Percentiles rank a stretch among this genome's conserved stretches.
Conservation (phyloP, 768 basidiomycete species). For the Mycena haematopus region DNA sequence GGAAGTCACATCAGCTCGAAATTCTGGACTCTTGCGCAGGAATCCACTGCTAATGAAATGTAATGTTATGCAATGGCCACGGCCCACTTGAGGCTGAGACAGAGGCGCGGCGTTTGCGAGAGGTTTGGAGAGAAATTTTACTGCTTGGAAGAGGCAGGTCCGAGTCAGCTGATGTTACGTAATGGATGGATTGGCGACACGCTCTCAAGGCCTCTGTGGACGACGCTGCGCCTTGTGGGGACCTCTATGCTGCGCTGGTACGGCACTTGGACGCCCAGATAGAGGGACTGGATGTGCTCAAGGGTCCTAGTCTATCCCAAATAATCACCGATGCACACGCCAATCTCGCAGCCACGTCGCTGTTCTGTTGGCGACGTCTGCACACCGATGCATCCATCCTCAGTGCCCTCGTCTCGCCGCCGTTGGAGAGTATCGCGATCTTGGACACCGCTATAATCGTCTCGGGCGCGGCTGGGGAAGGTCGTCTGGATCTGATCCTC, state of each 20-base stretch:
- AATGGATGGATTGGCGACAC: background rate
- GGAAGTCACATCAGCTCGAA: too few species aligned
- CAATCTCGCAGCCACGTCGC: conserved; percentile 51
- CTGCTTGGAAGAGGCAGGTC: too few species aligned
- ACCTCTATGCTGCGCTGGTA: background rate
- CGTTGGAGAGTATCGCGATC: conserved; percentile 55
- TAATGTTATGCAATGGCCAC: too few species aligned
- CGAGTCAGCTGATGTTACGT: background rate
- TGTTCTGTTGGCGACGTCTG: conserved; percentile 64
- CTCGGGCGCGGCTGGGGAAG: conserved; percentile 74
- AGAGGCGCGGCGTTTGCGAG: too few species aligned
- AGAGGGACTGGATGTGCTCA: too few species aligned
- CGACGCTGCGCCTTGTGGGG: conserved; percentile 1
- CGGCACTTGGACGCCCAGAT: background rate
- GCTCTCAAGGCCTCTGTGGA: background rate
- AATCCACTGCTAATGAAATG: too few species aligned
- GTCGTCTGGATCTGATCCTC: conserved; percentile 66
- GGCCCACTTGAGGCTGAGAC: too few species aligned
- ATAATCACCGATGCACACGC: conserved; percentile 57
- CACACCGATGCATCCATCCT: conserved; percentile 82
- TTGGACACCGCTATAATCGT: conserved; percentile 87
- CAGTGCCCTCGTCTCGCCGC: conserved; percentile 46
- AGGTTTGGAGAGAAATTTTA: too few species aligned
- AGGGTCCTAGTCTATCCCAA: conserved; percentile 38
- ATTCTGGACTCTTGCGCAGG: too few species aligned